Evolutionary conservation across 768 basidiomycete genomes (phyloP), one percentile per base, ranked within the genome.

Genomic region (Paxillus rubicundulus): DNA sequence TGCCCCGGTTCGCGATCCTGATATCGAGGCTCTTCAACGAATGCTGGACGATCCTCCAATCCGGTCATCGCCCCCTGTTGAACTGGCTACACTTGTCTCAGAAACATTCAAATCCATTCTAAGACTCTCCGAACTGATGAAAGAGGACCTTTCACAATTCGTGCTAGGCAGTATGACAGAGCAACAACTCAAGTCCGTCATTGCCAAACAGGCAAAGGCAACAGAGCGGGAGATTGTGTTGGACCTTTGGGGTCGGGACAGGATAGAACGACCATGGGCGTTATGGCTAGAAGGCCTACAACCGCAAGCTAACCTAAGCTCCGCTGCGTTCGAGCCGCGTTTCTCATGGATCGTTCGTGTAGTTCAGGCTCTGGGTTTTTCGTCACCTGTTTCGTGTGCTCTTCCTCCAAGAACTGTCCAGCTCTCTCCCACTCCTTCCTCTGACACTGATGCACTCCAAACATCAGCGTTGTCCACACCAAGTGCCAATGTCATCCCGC

Each of bases 101-200:
- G 73, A 79, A 38, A 77, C 74, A 5, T 61, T 78, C 28, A 80
- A 72, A 54, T 70, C 71, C 3, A 76, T 82, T 40, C 59, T 89
- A 6, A 63, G 70, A 13, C 70, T 89, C 13, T 68, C 80, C 0
- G 81, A 85, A 38, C 66, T 72, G n/a, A 86, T 90, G 84, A 86
- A 82, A 62, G 71, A 77, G 27, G 88, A 89, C 59, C 73, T 89
- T 33, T 84, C 82, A 10, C 76, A 82, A 50, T 81, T 85, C 44
- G 72, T 86, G 10, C 62, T 88, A 1, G 86, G 85, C 17, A 74
- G 73, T 34, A 85, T 89, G 84, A 75, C 79, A 20, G 88, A 90
- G 60, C 62, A 71, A 34, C 80, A 90, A 49, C 73, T 88, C 21
- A 66, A 64, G 17, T 71, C 65, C 4, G 61, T 82, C 13, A 67